A percentile compares a stretch with the other conserved stretches of the same genome.
Conservation (phyloP, 148 eudicot species). For the Cornus controversa region DNA sequence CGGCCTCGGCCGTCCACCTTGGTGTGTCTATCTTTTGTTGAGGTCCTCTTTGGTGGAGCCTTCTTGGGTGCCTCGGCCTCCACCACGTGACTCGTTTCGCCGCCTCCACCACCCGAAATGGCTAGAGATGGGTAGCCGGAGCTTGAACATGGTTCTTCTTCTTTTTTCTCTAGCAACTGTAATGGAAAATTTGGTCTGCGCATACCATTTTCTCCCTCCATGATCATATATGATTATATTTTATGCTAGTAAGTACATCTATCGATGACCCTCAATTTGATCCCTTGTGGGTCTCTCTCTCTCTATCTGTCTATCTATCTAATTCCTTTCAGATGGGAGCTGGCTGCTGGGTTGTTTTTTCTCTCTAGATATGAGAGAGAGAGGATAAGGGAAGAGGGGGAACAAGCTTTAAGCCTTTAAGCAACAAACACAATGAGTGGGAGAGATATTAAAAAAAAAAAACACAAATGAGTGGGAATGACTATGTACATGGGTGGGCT, state of each 20-base stretch:
- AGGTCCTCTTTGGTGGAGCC: conserved; percentile 31
- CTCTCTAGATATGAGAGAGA: conserved; percentile 7
- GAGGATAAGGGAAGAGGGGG: conserved; percentile 19
- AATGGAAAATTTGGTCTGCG: conserved; percentile 37
- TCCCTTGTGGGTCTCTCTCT: conserved; percentile 17
- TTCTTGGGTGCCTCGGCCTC: conserved; percentile 20
- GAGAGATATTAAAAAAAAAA: conserved; percentile 11
- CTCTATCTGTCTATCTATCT: not conserved
- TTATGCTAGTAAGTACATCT: conserved; percentile 1
- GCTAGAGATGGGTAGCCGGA: conserved; percentile 2
- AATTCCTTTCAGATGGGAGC: conserved; percentile 13
- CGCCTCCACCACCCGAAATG: not conserved
- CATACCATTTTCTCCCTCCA: conserved; percentile 28
- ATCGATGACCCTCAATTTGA: conserved; percentile 17
- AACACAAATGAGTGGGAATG: no score
- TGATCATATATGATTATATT: conserved; percentile 17
- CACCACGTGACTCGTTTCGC: not conserved
- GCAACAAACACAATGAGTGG: conserved; percentile 57
- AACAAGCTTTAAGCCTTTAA: conserved; percentile 47
- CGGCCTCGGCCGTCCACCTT: conserved; percentile 52
- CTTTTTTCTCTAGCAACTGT: conserved; percentile 35
- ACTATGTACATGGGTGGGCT: conserved; percentile 27
- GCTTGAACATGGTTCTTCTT: conserved; percentile 11
- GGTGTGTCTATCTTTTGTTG: conserved; percentile 47
- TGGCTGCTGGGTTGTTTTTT: conserved; percentile 13